These are phyloP conservation scores for Verticillium dahliae DNA, from an alignment of 2,329 filamentous ascomycete genomes.

Conservation along the genomic window DNA sequence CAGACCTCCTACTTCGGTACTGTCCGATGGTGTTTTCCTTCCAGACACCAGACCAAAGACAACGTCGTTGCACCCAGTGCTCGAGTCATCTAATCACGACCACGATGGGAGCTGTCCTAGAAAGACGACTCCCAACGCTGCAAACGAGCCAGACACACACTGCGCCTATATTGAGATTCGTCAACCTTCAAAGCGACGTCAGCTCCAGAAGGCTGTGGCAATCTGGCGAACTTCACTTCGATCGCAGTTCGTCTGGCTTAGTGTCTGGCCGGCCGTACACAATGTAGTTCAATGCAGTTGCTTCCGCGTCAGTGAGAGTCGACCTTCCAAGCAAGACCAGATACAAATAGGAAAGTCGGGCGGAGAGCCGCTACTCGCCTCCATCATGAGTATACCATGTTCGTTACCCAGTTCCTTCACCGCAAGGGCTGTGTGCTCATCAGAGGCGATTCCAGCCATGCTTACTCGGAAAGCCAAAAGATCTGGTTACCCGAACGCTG, in stretches of 20 bases:
- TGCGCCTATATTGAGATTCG: too few relatives aligned
- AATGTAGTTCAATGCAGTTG: not conserved
- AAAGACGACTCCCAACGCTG: too few relatives aligned
- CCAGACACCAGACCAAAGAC: too few relatives aligned
- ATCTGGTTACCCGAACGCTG: too few relatives aligned
- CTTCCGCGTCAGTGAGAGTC: not conserved
- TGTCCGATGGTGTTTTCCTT: too few relatives aligned
- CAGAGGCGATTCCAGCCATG: not conserved
- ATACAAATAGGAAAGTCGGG: not conserved
- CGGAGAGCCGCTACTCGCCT: not conserved
- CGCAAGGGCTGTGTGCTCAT: conserved; percentile 3
- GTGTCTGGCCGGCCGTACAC: conserved; percentile 1
- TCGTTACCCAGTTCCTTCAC: conserved; percentile 7
- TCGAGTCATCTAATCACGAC: too few relatives aligned
- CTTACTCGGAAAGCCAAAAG: not conserved
- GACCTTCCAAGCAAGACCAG: not conserved
- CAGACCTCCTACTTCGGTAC: too few relatives aligned
- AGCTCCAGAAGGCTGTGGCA: too few relatives aligned
- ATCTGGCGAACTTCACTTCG: not conserved
- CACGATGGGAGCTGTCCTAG: too few relatives aligned
- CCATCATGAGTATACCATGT: conserved; percentile 1
- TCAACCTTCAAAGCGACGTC: too few relatives aligned
- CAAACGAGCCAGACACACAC: too few relatives aligned
- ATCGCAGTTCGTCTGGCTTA: not conserved
- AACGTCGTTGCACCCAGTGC: too few relatives aligned